phyloP scores from a whole-genome alignment of 2,329 filamentous ascomycete species.

The Polytolypa hystricis region DNA sequence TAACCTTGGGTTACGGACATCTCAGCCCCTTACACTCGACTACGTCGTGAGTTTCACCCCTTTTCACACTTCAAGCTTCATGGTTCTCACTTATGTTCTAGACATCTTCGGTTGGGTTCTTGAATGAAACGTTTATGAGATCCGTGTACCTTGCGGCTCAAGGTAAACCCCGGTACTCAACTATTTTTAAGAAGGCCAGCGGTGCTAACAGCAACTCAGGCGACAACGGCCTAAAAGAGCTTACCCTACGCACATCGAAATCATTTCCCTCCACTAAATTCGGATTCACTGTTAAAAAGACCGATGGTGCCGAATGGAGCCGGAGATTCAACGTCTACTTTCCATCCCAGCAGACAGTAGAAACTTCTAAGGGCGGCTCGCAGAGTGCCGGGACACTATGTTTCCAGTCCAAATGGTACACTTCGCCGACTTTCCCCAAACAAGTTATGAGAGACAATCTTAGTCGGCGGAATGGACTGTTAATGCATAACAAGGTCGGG shows the following conservation, averaged over 20 bases:
- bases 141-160: slow-evolving; percentile 48
- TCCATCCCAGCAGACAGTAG: slow-evolving; percentile 61
- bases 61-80: slow-evolving; percentile 4
- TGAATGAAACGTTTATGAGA: slow-evolving; percentile 57
- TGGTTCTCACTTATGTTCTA: slow-evolving; percentile 21
- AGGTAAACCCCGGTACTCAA: too few species aligned
- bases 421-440: slow-evolving; percentile 57
- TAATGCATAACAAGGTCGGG: slow-evolving; percentile 81
- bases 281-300: slow-evolving; percentile 30
- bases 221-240: slow-evolving; percentile 36
- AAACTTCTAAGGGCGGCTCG: slow-evolving; percentile 51
- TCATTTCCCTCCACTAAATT: slow-evolving; percentile 12
- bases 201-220: slow-evolving; percentile 24
- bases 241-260: slow-evolving; percentile 26
- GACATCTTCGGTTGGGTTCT: slow-evolving; percentile 70
- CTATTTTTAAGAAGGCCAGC: too few species aligned
- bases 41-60: slow-evolving; percentile 46
- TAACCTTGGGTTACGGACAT: slow-evolving; percentile 49
- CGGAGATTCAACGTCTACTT: slow-evolving; percentile 63
- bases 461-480: slow-evolving; percentile 56
- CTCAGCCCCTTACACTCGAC: slow-evolving; percentile 54
- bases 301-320: slow-evolving; percentile 28
- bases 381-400: slow-evolving; percentile 71
- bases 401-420: slow-evolving; percentile 62
- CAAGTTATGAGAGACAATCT: slow-evolving; percentile 63